These are phyloP conservation scores for Pseudocercospora musae DNA, from an alignment of 2,329 filamentous ascomycete species.

Conservation along the genomic window DNA sequence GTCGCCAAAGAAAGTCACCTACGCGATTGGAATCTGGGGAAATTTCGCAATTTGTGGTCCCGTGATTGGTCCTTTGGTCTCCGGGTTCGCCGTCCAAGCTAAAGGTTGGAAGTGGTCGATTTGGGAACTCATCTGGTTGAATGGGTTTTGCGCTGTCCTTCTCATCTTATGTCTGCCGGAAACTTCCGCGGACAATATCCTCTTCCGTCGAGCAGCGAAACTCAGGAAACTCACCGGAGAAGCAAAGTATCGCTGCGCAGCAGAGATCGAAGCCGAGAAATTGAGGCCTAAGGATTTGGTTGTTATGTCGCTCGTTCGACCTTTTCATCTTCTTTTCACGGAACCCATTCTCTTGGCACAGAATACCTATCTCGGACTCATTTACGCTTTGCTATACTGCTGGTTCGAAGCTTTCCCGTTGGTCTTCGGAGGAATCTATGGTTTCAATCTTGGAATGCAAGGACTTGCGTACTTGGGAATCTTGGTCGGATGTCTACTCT, in stretches of 20 bases:
- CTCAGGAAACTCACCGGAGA: constrained; percentile 38
- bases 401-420: constrained; percentile 45
- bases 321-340: constrained; percentile 40
- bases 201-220: constrained; percentile 38
- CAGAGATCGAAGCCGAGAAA: constrained; percentile 35
- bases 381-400: constrained; percentile 42
- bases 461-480: constrained; percentile 40
- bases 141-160: constrained; percentile 34
- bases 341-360: constrained; percentile 39
- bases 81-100: constrained; percentile 1
- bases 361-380: constrained; percentile 41
- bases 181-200: constrained; percentile 38
- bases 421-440: constrained; percentile 39
- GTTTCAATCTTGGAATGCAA: constrained; percentile 36
- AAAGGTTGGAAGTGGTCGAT: constrained; percentile 9
- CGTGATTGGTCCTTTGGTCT: constrained; percentile 34
- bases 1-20: constrained; percentile 34
- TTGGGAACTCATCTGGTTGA: constrained; percentile 24
- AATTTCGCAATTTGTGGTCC: constrained; percentile 38
- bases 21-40: constrained; percentile 39
- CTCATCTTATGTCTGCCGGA: constrained; percentile 37
- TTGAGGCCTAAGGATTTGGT: constrained; percentile 37
- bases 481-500: constrained; percentile 34
- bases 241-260: constrained; percentile 35
- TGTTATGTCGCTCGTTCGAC: constrained; percentile 40